These are phyloP conservation scores for Linum trigynum DNA, from an alignment of 345 rosid genomes.

Conservation along the genomic window DNA sequence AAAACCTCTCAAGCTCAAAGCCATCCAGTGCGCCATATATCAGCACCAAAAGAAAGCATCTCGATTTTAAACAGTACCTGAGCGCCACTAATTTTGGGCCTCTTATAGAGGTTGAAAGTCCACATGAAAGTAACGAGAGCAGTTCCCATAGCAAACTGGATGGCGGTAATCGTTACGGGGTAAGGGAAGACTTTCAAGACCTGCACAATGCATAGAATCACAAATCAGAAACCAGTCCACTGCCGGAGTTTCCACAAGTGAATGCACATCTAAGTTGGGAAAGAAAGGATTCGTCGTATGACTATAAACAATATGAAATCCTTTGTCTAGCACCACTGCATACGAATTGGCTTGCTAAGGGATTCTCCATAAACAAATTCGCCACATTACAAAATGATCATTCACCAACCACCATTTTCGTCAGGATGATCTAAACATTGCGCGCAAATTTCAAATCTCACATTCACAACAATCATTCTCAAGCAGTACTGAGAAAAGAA, in stretches of 20 bases:
- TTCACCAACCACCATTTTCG: too few species aligned
- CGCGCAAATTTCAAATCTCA: too few species aligned
- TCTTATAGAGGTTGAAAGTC: conserved; percentile 68
- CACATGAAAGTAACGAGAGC: conserved; percentile 66
- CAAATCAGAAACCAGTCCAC: conserved; percentile 1
- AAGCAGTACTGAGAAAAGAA: too few species aligned
- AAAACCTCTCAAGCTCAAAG: background rate
- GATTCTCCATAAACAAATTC: too few species aligned
- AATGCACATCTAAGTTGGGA: background rate
- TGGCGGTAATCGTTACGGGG: conserved; percentile 60
- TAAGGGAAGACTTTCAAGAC: conserved; percentile 71
- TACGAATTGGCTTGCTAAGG: too few species aligned
- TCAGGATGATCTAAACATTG: too few species aligned
- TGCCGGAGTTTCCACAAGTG: background rate
- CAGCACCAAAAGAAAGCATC: background rate
- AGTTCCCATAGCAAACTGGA: conserved; percentile 81
- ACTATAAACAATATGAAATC: background rate
- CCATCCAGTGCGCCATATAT: background rate
- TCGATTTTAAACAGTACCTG: conserved; percentile 13
- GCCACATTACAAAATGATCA: too few species aligned
- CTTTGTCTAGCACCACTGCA: too few species aligned
- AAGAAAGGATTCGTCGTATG: background rate
- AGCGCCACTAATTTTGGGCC: conserved; percentile 54
- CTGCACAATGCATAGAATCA: conserved; percentile 26
- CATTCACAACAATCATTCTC: too few species aligned